Evolutionary conservation across 2,329 filamentous ascomycete genomes (phyloP), one percentile per base, ranked within the genome.

Genomic region (Fusarium caatingaense): DNA sequence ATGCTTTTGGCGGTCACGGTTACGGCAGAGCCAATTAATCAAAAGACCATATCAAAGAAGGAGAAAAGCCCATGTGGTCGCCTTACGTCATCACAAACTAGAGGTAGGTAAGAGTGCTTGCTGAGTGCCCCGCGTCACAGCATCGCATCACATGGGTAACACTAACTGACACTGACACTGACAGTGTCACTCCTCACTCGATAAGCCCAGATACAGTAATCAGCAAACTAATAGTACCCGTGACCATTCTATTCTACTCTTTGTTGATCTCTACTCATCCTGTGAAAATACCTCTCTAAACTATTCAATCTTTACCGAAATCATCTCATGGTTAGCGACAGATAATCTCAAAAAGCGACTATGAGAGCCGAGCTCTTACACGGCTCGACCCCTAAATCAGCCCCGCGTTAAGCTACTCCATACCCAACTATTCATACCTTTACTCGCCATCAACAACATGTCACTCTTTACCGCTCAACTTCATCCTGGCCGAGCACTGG

Each of bases 401-500:
- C 73, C 69, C 46, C 23, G 53, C 60, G 66, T 59, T 66, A 69
- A 64, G 64, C 53, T 44, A 56, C 10, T 32, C 47, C 18, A 27
- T 57, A 40, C 18, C n/a, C 34, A 45, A 53, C 32, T 61, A 58
- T 56, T 40, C 34, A 42, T 40, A 47, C 21, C 18, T 64, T 45
- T n/a, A 28, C 44, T 49, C 45, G 53, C 51, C 59, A 62, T 55
- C 28, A 48, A 46, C 69, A 70, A 54, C 72, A 83, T 83, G 83
- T 82, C 85, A 46, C 80, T 87, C 50, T 87, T 88, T 74, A 83
- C 81, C 32, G 88, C 88, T 59, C 88, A 91, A 77, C 87, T 93
- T 34, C 83, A 89, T 77, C 91, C 91, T 20, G 89, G 89, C 30
- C 86, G 88, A 74, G 89, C 87, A 23, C 80, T 92, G 67, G 89